Base-by-base conservation (phyloP, 352 stramenopile genomes). In the Phytophthora boehmeriae region DNA sequence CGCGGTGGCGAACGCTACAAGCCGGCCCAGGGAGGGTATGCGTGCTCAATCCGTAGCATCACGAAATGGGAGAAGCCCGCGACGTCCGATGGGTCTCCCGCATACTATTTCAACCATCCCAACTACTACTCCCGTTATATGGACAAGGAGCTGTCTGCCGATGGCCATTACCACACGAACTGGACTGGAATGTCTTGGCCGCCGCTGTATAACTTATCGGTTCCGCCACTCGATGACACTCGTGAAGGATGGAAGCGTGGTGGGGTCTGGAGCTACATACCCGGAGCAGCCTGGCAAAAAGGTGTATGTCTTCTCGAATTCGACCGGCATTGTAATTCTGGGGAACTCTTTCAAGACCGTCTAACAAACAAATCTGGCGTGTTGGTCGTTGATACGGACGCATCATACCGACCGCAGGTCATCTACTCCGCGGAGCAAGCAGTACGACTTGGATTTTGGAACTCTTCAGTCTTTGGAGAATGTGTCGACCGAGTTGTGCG, bases 41-140 rank as follows among this genome's bases (percentile, higher is more conserved):
- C 92, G 28, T 99, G 96, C 68, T 98, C 93, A 2, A 91, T 97
- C 16, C 87, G 97, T 34, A 92, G 90, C 59, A 72, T 97, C n/a
- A 98, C 94, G 9, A 32, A 97, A 58, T 99, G 91, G 91, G 97
- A 99, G 60, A 98, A 98, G 59, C 83, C 83, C 4, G 44, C 36
- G 32, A 83, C 69, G 4, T 62, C 71, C 11, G 71, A 79, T 39
- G 80, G 71, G 4, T 92, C 82, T 8, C 45, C 89, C 0, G 73
- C 78, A n/a, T 89, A 74, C 41, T 86, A 98, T 50, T 93, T 95
- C 28, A 71, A 98, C 49, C 93, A 98, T 63, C 92, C 97, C 3
- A 99, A 99, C 74, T 99, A 98, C 54, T 98, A 96, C 54, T 98
- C 93, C 13, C 84, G 78, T 13, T 98, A 98, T 70, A 99, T 99